phyloP scores from a whole-genome alignment of 2,329 filamentous ascomycete genomes.

The Colletotrichum euphorbiae region DNA sequence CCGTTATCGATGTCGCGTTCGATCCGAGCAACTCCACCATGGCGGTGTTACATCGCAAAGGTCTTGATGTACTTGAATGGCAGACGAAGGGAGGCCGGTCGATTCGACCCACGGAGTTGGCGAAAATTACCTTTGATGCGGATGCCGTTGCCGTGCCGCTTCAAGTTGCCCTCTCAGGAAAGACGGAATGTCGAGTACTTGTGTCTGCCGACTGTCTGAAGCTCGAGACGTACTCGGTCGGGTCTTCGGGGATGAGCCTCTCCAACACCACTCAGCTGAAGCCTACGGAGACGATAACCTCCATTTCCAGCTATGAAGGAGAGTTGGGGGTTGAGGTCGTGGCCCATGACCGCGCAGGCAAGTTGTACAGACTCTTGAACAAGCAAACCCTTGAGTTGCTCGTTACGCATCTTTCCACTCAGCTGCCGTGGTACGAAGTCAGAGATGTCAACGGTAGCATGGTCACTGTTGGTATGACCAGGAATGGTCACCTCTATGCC shows the following conservation, averaged over 20 bases:
- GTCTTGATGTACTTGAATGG: constrained; percentile 78
- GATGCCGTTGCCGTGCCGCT: constrained; percentile 43
- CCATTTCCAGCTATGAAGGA: constrained; percentile 50
- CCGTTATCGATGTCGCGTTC: constrained; percentile 80
- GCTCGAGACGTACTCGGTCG: constrained; percentile 27
- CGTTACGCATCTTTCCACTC: constrained; percentile 42
- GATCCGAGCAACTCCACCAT: constrained; percentile 73
- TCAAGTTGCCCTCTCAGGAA: constrained; percentile 48
- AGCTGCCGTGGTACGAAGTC: constrained; percentile 64
- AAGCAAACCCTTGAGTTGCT: constrained; percentile 19
- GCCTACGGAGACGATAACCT: constrained; percentile 31
- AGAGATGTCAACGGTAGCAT: constrained; percentile 20
- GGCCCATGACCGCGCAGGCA: constrained; percentile 60
- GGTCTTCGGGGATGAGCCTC: background rate
- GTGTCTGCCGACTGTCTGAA: constrained; percentile 44
- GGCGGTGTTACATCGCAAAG: constrained; percentile 76
- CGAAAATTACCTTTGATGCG: constrained; percentile 53
- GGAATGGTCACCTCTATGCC: constrained; percentile 82
- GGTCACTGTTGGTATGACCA: constrained; percentile 74
- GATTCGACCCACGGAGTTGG: constrained; percentile 55
- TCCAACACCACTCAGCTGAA: constrained; percentile 16
- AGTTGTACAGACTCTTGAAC: constrained; percentile 54
- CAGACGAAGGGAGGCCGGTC: constrained; percentile 68
- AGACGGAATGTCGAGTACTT: constrained; percentile 48
- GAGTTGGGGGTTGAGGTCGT: constrained; percentile 49